Percentiles rank a stretch among this genome's conserved stretches.
Evolutionary conservation across 2,329 filamentous ascomycete species (phyloP).

Genomic region (Aureobasidium sp.): DNA sequence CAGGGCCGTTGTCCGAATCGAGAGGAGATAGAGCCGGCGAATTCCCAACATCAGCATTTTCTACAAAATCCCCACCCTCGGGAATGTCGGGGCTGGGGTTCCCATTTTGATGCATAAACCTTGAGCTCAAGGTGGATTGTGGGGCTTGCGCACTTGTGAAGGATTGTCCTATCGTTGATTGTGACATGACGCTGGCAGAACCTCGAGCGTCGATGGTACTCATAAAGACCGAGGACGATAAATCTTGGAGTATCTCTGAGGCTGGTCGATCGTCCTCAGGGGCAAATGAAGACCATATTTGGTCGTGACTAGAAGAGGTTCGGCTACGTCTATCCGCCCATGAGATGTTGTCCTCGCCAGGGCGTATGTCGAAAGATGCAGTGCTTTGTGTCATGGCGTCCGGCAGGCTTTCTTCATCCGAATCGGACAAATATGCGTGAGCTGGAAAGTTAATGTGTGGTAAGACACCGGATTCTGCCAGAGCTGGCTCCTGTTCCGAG

Average conservation of each 20-base stretch:
- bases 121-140: background rate
- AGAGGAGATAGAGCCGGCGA: background rate
- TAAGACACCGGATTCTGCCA: slow-evolving; percentile 2
- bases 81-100: background rate
- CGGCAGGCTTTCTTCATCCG: background rate
- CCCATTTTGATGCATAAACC: background rate
- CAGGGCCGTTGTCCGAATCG: slow-evolving; percentile 4
- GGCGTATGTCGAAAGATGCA: slow-evolving; percentile 23
- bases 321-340: slow-evolving; percentile 27
- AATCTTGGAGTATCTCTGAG: background rate
- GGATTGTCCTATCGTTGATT: background rate
- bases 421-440: background rate
- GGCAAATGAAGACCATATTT: slow-evolving; percentile 9
- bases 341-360: slow-evolving; percentile 30
- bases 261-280: background rate
- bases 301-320: slow-evolving; percentile 5
- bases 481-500: background rate
- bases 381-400: slow-evolving; percentile 2
- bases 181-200: background rate
- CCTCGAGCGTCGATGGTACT: background rate
- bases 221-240: slow-evolving; percentile 6
- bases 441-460: background rate
- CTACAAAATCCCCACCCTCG: background rate
- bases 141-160: background rate
- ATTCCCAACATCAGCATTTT: background rate